phyloP scores from a whole-genome alignment of 441 rosid species.

The Gossypium trilobum region DNA sequence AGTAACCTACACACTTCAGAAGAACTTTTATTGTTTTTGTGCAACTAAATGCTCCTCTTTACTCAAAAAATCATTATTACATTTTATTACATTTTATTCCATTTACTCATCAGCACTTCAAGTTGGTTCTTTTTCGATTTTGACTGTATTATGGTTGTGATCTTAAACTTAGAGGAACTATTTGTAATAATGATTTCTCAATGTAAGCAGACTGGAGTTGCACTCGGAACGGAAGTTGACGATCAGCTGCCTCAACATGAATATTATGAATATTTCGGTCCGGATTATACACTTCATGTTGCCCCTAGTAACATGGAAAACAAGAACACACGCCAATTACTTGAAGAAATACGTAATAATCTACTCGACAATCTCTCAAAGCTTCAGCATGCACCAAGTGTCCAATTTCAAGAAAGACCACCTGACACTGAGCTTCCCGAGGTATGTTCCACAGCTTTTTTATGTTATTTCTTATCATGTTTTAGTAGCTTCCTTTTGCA shows the following conservation, averaged over 20 bases:
- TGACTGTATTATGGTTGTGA: neutral
- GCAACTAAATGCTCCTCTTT: neutral
- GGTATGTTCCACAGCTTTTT: constrained; percentile 33
- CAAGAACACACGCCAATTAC: constrained; percentile 52
- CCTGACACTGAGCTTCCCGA: constrained; percentile 79
- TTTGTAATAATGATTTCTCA: neutral
- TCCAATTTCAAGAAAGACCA: constrained; percentile 71
- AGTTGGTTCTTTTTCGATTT: neutral
- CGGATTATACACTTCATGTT: constrained; percentile 68
- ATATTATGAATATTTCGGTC: constrained; percentile 71
- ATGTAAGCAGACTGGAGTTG: constrained; percentile 57
- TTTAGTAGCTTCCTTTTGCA: neutral
- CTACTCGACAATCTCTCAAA: constrained; percentile 73
- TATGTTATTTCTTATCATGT: neutral
- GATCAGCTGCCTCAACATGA: constrained; percentile 78
- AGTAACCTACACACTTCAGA: neutral
- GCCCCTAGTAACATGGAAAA: constrained; percentile 84
- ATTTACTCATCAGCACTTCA: neutral
- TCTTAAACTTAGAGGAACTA: neutral
- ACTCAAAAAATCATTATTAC: too few species aligned
- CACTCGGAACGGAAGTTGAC: constrained; percentile 65
- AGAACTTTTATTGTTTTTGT: neutral
- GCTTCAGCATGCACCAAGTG: constrained; percentile 92
- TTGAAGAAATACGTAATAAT: constrained; percentile 53
- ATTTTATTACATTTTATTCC: too few species aligned